A percentile compares a stretch with the other conserved stretches of the same genome.
These are phyloP conservation scores for Lolium perenne DNA, from an alignment of 176 grass and related monocot species.

Conservation along the genomic window DNA sequence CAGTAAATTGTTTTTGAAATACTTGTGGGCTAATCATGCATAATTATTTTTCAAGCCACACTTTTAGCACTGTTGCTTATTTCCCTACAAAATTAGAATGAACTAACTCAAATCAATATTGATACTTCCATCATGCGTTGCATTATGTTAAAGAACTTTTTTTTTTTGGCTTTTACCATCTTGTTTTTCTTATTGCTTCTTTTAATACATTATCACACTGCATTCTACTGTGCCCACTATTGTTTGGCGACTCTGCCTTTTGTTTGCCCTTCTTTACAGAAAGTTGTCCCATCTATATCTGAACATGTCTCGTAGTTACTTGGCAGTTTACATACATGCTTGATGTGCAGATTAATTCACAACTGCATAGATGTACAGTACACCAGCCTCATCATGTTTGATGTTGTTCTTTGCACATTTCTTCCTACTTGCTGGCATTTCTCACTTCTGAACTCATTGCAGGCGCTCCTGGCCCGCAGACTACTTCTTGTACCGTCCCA, in stretches of 20 bases:
- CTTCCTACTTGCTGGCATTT: background rate
- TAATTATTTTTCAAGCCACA: background rate
- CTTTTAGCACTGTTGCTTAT: too few relatives aligned
- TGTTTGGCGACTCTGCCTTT: too few relatives aligned
- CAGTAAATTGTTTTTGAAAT: background rate
- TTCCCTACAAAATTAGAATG: too few relatives aligned
- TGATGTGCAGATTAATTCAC: background rate
- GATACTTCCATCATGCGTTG: background rate
- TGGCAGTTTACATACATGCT: too few relatives aligned
- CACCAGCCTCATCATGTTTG: background rate
- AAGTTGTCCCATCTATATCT: background rate
- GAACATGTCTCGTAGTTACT: too few relatives aligned
- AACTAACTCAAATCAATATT: background rate
- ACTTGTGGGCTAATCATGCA: background rate
- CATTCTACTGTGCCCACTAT: background rate
- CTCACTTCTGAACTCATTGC: background rate
- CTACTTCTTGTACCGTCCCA: background rate
- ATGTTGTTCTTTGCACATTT: background rate
- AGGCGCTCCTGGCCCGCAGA: background rate
- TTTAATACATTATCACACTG: background rate
- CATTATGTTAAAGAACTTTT: background rate
- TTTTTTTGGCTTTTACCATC: background rate
- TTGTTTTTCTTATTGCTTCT: background rate
- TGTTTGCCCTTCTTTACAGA: background rate
- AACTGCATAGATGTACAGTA: background rate